phyloP scores from a whole-genome alignment of 495 filamentous ascomycete genomes.

The Penicillium crystallinum region DNA sequence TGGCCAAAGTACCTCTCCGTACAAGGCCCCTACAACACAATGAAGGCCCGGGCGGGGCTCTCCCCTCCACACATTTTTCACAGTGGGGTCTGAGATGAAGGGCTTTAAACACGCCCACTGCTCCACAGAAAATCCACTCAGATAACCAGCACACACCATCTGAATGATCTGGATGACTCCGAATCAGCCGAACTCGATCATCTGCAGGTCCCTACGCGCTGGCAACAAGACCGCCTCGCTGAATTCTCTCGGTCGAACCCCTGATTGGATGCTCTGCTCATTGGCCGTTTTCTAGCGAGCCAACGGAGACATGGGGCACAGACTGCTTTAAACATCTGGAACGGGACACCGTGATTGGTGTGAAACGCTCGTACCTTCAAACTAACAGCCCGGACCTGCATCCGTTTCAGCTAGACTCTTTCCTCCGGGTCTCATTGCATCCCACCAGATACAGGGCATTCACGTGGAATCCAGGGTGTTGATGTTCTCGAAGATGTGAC shows the following conservation, averaged over 20 bases:
- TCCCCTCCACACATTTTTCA: background rate
- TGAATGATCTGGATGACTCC: background rate
- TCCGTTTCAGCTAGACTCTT: conserved; percentile 18
- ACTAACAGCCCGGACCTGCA: conserved; percentile 11
- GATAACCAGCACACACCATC: conserved; percentile 1
- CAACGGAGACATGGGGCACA: conserved; percentile 16
- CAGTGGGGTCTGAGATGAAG: background rate
- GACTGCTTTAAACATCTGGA: conserved; percentile 11
- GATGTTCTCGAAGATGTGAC: background rate
- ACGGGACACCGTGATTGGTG: conserved; percentile 10
- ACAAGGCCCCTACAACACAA: background rate
- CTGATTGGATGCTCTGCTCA: background rate
- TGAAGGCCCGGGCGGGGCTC: background rate
- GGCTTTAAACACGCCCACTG: conserved; percentile 1
- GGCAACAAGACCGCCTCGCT: background rate
- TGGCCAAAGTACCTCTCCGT: background rate
- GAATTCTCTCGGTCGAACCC: background rate
- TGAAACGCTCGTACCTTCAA: conserved; percentile 14
- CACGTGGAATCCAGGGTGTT: background rate
- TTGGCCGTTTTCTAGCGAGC: background rate
- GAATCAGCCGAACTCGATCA: background rate
- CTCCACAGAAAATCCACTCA: conserved; percentile 1
- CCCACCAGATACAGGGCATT: background rate
- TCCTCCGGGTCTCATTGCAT: conserved; percentile 3
- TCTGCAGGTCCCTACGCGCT: background rate